Percentiles rank a stretch among this genome's conserved stretches.
phyloP scores from a whole-genome alignment of 2,329 filamentous ascomycete genomes.

The Pseudonectria foliicola region DNA sequence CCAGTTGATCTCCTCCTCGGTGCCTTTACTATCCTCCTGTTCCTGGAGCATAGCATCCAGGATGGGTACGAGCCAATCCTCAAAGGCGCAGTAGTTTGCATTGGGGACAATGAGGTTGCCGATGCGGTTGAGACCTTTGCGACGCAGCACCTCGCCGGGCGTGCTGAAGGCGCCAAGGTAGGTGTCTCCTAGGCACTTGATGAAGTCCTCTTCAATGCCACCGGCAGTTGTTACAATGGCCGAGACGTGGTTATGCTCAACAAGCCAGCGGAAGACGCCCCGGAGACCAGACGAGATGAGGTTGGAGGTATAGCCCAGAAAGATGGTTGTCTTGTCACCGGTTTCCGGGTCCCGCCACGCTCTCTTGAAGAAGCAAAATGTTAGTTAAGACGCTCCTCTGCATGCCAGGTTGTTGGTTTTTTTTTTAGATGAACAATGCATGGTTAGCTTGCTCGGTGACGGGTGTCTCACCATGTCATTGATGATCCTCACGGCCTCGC shows the following conservation, averaged over 20 bases:
- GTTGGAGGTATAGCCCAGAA: slow-evolving; percentile 96
- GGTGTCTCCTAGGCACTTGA: slow-evolving; percentile 93
- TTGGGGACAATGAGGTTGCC: slow-evolving; percentile 95
- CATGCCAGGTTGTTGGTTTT: neutral
- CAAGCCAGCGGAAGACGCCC: slow-evolving; percentile 85
- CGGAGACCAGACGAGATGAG: slow-evolving; percentile 92
- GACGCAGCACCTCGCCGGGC: slow-evolving; percentile 67
- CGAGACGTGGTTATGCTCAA: slow-evolving; percentile 86
- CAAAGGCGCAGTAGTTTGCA: slow-evolving; percentile 90
- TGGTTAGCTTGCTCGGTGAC: neutral
- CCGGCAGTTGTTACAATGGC: slow-evolving; percentile 93
- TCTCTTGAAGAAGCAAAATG: slow-evolving; percentile 39
- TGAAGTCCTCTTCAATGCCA: slow-evolving; percentile 94
- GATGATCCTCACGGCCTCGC: slow-evolving; percentile 83
- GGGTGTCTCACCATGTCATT: slow-evolving; percentile 71
- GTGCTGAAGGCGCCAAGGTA: slow-evolving; percentile 85
- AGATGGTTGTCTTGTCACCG: slow-evolving; percentile 78
- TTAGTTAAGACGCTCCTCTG: slow-evolving; percentile 3
- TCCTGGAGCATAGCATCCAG: slow-evolving; percentile 91
- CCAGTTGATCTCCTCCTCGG: slow-evolving; percentile 71
- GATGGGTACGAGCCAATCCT: slow-evolving; percentile 95
- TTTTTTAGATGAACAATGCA: neutral
- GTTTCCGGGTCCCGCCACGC: slow-evolving; percentile 76
- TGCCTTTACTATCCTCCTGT: slow-evolving; percentile 71
- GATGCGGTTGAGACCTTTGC: slow-evolving; percentile 87